Percentiles rank a stretch among this genome's conserved stretches.
phyloP scores from a whole-genome alignment of 2,329 filamentous ascomycete genomes.

The Cercospora zeina region DNA sequence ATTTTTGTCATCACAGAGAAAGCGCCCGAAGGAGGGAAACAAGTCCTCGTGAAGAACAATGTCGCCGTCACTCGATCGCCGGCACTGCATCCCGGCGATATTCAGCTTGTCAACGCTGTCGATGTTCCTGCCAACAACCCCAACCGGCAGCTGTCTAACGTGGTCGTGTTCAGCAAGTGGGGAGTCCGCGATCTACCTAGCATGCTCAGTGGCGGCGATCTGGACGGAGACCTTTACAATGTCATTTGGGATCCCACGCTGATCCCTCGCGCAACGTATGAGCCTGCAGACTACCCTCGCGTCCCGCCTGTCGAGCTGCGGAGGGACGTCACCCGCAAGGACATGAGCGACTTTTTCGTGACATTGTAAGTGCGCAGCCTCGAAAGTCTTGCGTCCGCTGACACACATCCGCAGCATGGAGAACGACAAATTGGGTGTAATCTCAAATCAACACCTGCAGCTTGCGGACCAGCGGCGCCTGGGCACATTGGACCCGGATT shows the following conservation, averaged over 20 bases:
- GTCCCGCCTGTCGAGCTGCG: conserved; percentile 59
- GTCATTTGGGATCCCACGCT: conserved; percentile 57
- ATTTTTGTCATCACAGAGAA: conserved; percentile 64
- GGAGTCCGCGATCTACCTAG: conserved; percentile 75
- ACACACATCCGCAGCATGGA: conserved; percentile 57
- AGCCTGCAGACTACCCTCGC: conserved; percentile 69
- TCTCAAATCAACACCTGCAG: conserved; percentile 46
- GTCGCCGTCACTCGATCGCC: conserved; percentile 76
- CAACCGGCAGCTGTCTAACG: conserved; percentile 65
- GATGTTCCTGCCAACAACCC: conserved; percentile 61
- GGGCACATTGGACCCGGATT: conserved; percentile 40
- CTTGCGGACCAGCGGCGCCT: conserved; percentile 42
- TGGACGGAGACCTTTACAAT: conserved; percentile 81
- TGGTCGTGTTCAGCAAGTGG: conserved; percentile 72
- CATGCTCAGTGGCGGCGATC: conserved; percentile 75
- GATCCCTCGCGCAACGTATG: conserved; percentile 48
- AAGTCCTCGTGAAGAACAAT: conserved; percentile 41
- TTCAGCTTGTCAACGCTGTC: conserved; percentile 65
- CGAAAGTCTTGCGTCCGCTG: conserved; percentile 28
- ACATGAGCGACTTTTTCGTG: conserved; percentile 82
- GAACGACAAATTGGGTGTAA: conserved; percentile 47
- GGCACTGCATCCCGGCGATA: conserved; percentile 77
- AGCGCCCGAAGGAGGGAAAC: conserved; percentile 32
- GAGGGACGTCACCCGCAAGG: conserved; percentile 58
- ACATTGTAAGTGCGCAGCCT: conserved; percentile 54